These are phyloP conservation scores for Microascus cirrosus DNA, from an alignment of 2,329 filamentous ascomycete species.

Conservation along the genomic window DNA sequence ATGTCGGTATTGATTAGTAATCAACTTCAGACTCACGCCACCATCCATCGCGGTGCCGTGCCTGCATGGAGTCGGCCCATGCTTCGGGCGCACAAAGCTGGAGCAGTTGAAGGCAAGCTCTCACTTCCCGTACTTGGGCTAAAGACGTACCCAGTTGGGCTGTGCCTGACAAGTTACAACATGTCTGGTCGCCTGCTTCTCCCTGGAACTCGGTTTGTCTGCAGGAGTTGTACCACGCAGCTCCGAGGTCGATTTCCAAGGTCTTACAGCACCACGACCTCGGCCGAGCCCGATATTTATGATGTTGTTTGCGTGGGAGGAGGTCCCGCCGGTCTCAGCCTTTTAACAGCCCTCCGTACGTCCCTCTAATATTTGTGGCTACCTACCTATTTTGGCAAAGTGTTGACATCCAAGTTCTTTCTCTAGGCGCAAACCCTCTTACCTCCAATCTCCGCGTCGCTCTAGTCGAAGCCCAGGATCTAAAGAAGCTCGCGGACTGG, in stretches of 20 bases:
- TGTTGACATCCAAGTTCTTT: conserved; percentile 4
- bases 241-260: neutral
- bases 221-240: conserved; percentile 1
- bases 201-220: conserved; percentile 25
- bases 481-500: conserved; percentile 57
- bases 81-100: neutral
- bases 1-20: neutral
- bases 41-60: neutral
- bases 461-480: conserved; percentile 81
- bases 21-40: neutral
- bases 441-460: conserved; percentile 74
- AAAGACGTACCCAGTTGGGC: neutral
- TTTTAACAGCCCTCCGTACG: conserved; percentile 66
- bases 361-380: conserved; percentile 6
- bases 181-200: conserved; percentile 13
- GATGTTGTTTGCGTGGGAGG: conserved; percentile 89
- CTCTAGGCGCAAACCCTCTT: conserved; percentile 61
- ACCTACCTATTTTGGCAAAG: neutral
- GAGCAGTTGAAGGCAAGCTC: neutral
- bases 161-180: neutral
- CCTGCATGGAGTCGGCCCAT: neutral
- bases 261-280: conserved; percentile 14
- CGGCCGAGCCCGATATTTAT: conserved; percentile 56
- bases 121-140: neutral
- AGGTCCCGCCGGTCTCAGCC: conserved; percentile 77